Percentiles rank a stretch among this genome's conserved stretches.
phyloP scores from a whole-genome alignment of 805 yeast species.

The Metschnikowia sp. region DNA sequence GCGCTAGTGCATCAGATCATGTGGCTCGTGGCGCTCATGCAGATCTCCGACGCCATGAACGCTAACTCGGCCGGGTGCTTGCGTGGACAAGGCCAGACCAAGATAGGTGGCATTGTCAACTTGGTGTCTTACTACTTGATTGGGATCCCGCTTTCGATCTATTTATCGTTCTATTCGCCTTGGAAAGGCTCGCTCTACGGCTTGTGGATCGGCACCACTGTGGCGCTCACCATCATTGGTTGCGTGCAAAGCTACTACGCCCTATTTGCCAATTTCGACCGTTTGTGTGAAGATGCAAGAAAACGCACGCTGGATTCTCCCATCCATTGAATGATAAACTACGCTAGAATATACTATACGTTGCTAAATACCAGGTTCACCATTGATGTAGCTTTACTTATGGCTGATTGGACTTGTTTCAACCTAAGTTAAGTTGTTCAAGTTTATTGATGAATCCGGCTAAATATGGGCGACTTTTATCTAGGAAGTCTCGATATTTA shows the following conservation, averaged over 20 bases:
- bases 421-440: too few species aligned
- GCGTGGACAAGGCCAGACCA: constrained; percentile 75
- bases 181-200: constrained; percentile 53
- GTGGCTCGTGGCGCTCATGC: constrained; percentile 66
- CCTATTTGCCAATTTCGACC: constrained; percentile 38
- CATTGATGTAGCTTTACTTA: too few species aligned
- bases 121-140: constrained; percentile 56
- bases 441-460: too few species aligned
- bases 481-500: too few species aligned
- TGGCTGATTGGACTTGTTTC: too few species aligned
- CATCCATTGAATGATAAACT: neutral
- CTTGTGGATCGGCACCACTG: constrained; percentile 53
- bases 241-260: constrained; percentile 35
- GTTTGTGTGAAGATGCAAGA: constrained; percentile 37
- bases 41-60: constrained; percentile 64
- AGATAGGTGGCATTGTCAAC: constrained; percentile 58
- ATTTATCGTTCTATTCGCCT: constrained; percentile 48
- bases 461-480: too few species aligned
- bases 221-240: constrained; percentile 19
- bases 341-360: too few species aligned
- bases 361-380: too few species aligned
- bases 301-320: constrained; percentile 27
- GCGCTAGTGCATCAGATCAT: constrained; percentile 47
- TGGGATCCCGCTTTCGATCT: constrained; percentile 60
- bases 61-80: constrained; percentile 74